Conservation (phyloP, 1,139 yeast species). For the Pneumocystis sp. region DNA sequence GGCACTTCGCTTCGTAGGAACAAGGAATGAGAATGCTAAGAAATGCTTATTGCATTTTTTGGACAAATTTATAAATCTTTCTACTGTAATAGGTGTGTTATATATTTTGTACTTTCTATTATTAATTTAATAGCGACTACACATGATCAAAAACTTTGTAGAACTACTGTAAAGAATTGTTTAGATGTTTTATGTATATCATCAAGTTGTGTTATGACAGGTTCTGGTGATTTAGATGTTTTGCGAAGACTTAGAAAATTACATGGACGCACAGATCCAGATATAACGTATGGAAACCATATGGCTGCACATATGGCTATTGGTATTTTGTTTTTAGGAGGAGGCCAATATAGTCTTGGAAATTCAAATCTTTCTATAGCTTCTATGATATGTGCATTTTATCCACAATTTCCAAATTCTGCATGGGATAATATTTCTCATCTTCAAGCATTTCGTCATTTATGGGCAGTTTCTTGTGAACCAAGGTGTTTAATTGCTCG, state of each 20-base stretch:
- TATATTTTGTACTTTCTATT: background rate
- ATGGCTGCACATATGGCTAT: slow-evolving; percentile 71
- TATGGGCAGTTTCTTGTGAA: slow-evolving; percentile 80
- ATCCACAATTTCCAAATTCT: slow-evolving; percentile 51
- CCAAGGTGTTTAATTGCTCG: slow-evolving; percentile 65
- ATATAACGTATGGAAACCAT: slow-evolving; percentile 44
- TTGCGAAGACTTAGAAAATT: slow-evolving; percentile 58
- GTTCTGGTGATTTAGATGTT: slow-evolving; percentile 73
- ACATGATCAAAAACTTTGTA: slow-evolving; percentile 49
- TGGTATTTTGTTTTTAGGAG: slow-evolving; percentile 80
- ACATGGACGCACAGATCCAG: slow-evolving; percentile 41
- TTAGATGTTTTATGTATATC: slow-evolving; percentile 51
- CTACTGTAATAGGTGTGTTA: slow-evolving; percentile 30
- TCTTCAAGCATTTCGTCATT: slow-evolving; percentile 73
- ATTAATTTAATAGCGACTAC: slow-evolving; percentile 20
- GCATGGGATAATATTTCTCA: slow-evolving; percentile 37
- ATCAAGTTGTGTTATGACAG: slow-evolving; percentile 67
- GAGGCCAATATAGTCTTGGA: slow-evolving; percentile 77
- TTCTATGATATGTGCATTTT: slow-evolving; percentile 53
- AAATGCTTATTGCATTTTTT: slow-evolving; percentile 44
- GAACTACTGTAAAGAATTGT: slow-evolving; percentile 40
- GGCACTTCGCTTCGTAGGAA: slow-evolving; percentile 65
- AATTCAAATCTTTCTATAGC: slow-evolving; percentile 55
- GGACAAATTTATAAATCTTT: slow-evolving; percentile 46
- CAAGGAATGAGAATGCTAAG: slow-evolving; percentile 42